phyloP scores from a whole-genome alignment of 352 stramenopile species.

The Pythium folliculosum region DNA sequence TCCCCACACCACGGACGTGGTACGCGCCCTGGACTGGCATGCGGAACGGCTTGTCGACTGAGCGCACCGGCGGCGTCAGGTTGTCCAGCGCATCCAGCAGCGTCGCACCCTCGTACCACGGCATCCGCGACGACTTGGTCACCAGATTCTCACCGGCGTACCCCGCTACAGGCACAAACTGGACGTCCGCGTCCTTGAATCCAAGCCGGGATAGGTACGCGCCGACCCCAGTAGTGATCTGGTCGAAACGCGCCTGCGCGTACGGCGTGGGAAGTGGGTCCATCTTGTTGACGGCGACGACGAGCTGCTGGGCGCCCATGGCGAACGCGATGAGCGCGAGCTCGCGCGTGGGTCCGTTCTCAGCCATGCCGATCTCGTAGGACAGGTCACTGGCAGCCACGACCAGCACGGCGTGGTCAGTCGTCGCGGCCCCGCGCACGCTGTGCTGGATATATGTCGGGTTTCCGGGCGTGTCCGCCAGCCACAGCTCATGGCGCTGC shows the following conservation, averaged over 20 bases:
- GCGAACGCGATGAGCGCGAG: slow-evolving; percentile 96
- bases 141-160: slow-evolving; percentile 98
- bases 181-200: slow-evolving; percentile 95
- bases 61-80: slow-evolving; percentile 89
- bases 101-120: slow-evolving; percentile 95
- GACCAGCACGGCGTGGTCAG: slow-evolving; percentile 95
- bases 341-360: slow-evolving; percentile 93
- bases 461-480: slow-evolving; percentile 98
- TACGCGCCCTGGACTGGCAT: slow-evolving; percentile 97
- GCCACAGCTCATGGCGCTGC: slow-evolving; percentile 97
- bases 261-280: slow-evolving; percentile 95
- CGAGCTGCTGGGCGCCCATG: slow-evolving; percentile 97
- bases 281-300: slow-evolving; percentile 99
- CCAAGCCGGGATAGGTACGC: slow-evolving; percentile 96
- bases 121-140: slow-evolving; percentile 93
- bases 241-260: slow-evolving; percentile 91
- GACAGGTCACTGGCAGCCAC: slow-evolving; percentile 90
- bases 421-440: slow-evolving; percentile 96
- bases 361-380: slow-evolving; percentile 94
- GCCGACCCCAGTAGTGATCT: slow-evolving; percentile 93
- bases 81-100: slow-evolving; percentile 93
- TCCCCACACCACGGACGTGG: slow-evolving; percentile 98
- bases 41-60: slow-evolving; percentile 96
- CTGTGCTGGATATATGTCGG: slow-evolving; percentile 99
- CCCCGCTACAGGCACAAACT: slow-evolving; percentile 96